Evolutionary conservation across 495 filamentous ascomycete genomes (phyloP), one percentile per base, ranked within the genome.

Genomic region (Neurospora discreta): DNA sequence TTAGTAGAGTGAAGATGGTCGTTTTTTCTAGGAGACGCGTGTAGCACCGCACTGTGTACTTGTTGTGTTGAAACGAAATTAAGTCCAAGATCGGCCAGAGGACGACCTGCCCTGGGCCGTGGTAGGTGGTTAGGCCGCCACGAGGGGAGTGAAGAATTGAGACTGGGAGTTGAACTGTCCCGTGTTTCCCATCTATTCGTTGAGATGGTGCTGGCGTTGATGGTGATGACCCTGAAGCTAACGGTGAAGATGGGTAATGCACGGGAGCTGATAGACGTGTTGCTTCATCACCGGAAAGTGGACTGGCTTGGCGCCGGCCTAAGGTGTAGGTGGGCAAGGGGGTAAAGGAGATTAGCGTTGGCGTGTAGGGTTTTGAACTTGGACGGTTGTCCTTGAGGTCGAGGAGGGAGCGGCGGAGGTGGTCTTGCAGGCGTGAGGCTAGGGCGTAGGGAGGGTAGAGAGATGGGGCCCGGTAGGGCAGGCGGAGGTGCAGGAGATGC

Each of bases 111-210:
- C 95, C 95, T 0, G 95, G 95, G 0, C 95, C 95, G 78, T 99
- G 95, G 83, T 97, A 99, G 5, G 95, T 98, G 0, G 92, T 94
- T 72, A 95, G 92, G 0, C 95, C 95, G 74, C 95, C 95, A 65
- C 95, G 90, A 9, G 90, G 87, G 7, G 93, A 90, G 70, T 89
- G 85, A 44, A 88, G 78, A 75, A 96, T 86, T 23, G 70, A 23
- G 15, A 71, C 73, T 13, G 73, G 68, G 23, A 74, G 73, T 5
- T 18, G 33, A 3, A 33, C 11, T 26, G 10, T 52, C 5, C 13
- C 52, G 33, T 65, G 13, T 60, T 60, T 2, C 20, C n/a, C 20
- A 6, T 20, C 52, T 30, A 30, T 38, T 26, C 4, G 39, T n/a
- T 39, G 67, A 11, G 1, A 3, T 67, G 43, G 39, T 44, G 20